Evolutionary conservation across 805 yeast species (phyloP), one percentile per base, ranked within the genome.

Genomic region (Limtongia smithiae): DNA sequence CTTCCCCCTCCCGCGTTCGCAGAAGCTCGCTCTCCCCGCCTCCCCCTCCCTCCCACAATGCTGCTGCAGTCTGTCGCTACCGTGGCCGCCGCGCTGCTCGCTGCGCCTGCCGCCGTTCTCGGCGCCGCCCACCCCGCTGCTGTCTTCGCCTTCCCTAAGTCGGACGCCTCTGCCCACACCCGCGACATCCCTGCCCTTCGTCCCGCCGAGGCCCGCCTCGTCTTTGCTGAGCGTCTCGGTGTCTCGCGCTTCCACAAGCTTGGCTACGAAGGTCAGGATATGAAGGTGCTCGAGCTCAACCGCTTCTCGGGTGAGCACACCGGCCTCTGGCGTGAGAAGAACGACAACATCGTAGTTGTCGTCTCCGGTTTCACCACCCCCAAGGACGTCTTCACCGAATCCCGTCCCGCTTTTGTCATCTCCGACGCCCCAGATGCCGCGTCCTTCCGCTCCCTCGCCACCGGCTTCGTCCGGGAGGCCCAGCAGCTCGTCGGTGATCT

Each of bases 191-290:
- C 60, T 25, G 36, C 48, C 35, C 46, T 55, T 27, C 53, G 55
- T 62, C 82, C 80, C 63, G 84, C 82, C 66, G 81, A 80, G 75
- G 73, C 79, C 59, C 79, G 80, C 69, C 75, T 80, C 64, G 82
- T 78, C 61, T 78, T 80, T 70, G 80, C 81, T 62, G 59, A 55
- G 50, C 52, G 50, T 35, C 55, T 55, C 36, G 59, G 55, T 18
- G 59, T 55, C 31, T 55, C 60, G 22, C 52, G 55, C 20, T 55
- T 54, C 51, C 60, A 55, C 48, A 55, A 55, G 46, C 55, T 55
- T 22, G 58, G 58, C 21, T 54, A 34, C 45, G 51, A 51, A 56
- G 58, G 58, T 25, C 58, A 54, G 44, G 58, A 54, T 43, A 54
- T 51, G 58, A 54, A 54, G 50, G 58, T 54, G 8, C 56, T 54